Percentiles rank a stretch among this genome's conserved stretches.
These are phyloP conservation scores for Aspergillus versicolor DNA, from an alignment of 2,329 filamentous ascomycete species.

Conservation along the genomic window DNA sequence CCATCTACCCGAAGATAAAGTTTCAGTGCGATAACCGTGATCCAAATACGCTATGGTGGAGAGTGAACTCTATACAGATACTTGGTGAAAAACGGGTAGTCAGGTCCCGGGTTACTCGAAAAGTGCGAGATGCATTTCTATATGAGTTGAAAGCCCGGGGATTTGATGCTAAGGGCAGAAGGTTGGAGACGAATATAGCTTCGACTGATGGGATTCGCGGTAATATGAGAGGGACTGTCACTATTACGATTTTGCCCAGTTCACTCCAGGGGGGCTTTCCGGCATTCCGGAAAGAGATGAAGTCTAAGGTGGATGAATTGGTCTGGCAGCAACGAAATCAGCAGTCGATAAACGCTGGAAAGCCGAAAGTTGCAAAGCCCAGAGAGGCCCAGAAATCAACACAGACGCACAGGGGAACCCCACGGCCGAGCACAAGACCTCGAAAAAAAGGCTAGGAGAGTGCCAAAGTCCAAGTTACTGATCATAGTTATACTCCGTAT, in stretches of 20 bases:
- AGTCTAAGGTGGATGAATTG: slow-evolving; percentile 15
- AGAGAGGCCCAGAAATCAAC: not conserved
- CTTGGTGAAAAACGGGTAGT: slow-evolving; percentile 43
- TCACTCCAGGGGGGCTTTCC: slow-evolving; percentile 16
- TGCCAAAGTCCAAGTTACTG: not conserved
- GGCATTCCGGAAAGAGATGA: slow-evolving; percentile 18
- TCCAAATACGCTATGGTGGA: slow-evolving; percentile 50
- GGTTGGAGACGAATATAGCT: slow-evolving; percentile 7
- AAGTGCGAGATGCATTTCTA: slow-evolving; percentile 46
- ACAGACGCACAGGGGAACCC: not conserved
- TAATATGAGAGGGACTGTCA: slow-evolving; percentile 38
- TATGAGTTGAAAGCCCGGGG: slow-evolving; percentile 48
- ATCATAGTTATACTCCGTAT: not conserved
- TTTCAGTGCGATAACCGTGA: slow-evolving; percentile 39
- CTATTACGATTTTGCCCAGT: slow-evolving; percentile 25
- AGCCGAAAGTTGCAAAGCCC: not conserved
- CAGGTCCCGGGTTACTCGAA: slow-evolving; percentile 46
- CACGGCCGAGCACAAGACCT: not conserved
- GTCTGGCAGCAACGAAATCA: not conserved
- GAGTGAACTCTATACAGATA: slow-evolving; percentile 31
- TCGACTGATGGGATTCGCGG: slow-evolving; percentile 10
- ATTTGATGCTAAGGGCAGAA: slow-evolving; percentile 38
- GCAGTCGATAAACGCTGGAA: not conserved
- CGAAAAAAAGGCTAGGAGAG: not conserved
- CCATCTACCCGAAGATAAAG: slow-evolving; percentile 38